phyloP scores from a whole-genome alignment of 768 basidiomycete species.

The Harrya chromipes region DNA sequence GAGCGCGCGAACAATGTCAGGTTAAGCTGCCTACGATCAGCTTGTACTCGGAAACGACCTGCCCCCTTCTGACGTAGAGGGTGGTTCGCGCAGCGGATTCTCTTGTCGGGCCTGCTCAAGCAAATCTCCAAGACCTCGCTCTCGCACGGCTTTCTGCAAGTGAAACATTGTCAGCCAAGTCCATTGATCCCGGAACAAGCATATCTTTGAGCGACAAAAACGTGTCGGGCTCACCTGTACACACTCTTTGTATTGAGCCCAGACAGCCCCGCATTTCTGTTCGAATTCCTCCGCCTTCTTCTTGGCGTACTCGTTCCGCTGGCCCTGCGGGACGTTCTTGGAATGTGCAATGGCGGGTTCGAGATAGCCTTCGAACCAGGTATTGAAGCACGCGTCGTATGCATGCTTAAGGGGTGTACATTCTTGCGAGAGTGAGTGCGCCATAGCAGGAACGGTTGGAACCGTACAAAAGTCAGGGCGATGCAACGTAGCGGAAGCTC shows the following conservation, averaged over 20 bases:
- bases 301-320: slow-evolving; percentile 61
- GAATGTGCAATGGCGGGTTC: slow-evolving; percentile 63
- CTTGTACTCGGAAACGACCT: slow-evolving; percentile 12
- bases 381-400: slow-evolving; percentile 95
- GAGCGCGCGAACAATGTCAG: not conserved
- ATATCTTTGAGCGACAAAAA: not conserved
- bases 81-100: slow-evolving; percentile 66
- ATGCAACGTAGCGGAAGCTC: not conserved
- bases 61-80: slow-evolving; percentile 25
- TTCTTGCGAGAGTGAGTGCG: slow-evolving; percentile 73
- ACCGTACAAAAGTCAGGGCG: too few species aligned
- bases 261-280: slow-evolving; percentile 76
- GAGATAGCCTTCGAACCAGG: slow-evolving; percentile 97
- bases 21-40: slow-evolving; percentile 4
- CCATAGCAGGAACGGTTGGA: slow-evolving; percentile 47
- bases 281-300: slow-evolving; percentile 89
- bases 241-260: slow-evolving; percentile 77
- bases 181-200: not conserved
- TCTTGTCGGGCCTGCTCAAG: slow-evolving; percentile 79
- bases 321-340: slow-evolving; percentile 38
- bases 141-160: slow-evolving; percentile 70
- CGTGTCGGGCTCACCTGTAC: slow-evolving; percentile 60
- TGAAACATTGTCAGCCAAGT: not conserved
- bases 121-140: slow-evolving; percentile 71
- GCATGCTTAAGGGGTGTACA: slow-evolving; percentile 88